Evolutionary conservation across 148 eudicot species (phyloP), one percentile per base, ranked within the genome.

Genomic region (Nepenthes mirabilis): DNA sequence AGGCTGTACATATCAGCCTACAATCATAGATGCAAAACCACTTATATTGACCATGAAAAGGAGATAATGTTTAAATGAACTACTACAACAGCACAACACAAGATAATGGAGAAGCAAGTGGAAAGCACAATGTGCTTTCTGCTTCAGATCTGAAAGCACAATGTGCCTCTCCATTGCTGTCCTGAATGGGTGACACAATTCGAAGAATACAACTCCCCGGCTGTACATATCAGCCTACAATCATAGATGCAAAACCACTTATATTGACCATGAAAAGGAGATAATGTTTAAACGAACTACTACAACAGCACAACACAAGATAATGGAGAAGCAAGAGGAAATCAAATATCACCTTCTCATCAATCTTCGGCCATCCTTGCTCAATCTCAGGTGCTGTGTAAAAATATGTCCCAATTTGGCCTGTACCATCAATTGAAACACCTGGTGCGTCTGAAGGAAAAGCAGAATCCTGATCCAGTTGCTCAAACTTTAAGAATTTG

Each of bases 331-430:
- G 2, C 11, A 60, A 40, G 13, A 32, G 9, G 45, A 37, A 43
- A 66, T 52, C 40, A 57, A 53, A 57, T 37, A 43, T 63, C 43
- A 91, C 98, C 90, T 88, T 88, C 72, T 93, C 99, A 70, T 93
- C 83, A 59, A 93, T 88, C 80, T 88, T 93, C 34, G 96, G 89
- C 99, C 96, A 88, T 47, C 95, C 89, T 74, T 88, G 95, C 78
- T 93, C 96, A 72, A 93, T 88, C 79, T 88, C 96, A 52, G 99
- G 99, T 52, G 99, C 96, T 67, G 96, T 93, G 56, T 93, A 93
- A 70, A 88, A 88, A 72, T 88, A 88, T 23, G 96, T 93, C 54
- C 96, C 99, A 69, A 93, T 76, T 77, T 82, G 91, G 36, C 96
- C 95, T n/a, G 96, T 93, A 63, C 96, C 77, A 77, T 93, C 99